Conservation (phyloP, 169 alveolate species). For the Eimeria sp. region DNA sequence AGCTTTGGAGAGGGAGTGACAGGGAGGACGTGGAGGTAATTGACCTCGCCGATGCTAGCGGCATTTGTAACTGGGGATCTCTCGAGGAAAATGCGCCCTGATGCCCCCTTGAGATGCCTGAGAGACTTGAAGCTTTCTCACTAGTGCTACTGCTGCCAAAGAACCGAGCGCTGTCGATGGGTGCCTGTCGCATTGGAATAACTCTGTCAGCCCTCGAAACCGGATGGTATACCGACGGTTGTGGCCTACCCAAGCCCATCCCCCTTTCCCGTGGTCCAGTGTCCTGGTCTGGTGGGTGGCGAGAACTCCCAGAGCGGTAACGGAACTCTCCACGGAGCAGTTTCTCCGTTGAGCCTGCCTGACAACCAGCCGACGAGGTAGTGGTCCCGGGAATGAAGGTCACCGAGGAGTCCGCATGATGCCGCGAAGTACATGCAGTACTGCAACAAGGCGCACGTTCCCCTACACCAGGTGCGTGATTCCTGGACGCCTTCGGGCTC, state of each 20-base stretch:
- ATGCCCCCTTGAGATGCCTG: not conserved
- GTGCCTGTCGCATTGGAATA: slow-evolving; percentile 21
- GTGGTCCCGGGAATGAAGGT: not conserved
- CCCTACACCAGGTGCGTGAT: slow-evolving; percentile 13
- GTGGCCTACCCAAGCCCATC: slow-evolving; percentile 20
- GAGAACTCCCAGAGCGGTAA: slow-evolving; percentile 37
- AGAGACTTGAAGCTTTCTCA: not conserved
- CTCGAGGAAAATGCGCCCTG: not conserved
- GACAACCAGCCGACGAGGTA: not conserved
- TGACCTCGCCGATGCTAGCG: slow-evolving; percentile 55
- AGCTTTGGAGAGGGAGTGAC: slow-evolving; percentile 4
- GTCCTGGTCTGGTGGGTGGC: slow-evolving; percentile 29
- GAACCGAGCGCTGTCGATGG: slow-evolving; percentile 45
- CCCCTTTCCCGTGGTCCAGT: slow-evolving; percentile 3
- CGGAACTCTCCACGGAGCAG: slow-evolving; percentile 25
- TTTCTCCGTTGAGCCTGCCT: slow-evolving; percentile 25
- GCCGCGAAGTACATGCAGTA: not conserved
- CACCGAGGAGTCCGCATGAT: not conserved
- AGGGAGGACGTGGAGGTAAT: slow-evolving; percentile 48
- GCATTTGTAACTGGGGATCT: slow-evolving; percentile 33
- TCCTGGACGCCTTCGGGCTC: slow-evolving; percentile 68
- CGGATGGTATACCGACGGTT: slow-evolving; percentile 19
- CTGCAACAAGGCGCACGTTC: slow-evolving; percentile 14
- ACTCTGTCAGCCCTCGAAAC: slow-evolving; percentile 60
- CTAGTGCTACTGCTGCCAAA: slow-evolving; percentile 23